These are phyloP conservation scores for Verruconis gallopava DNA, from an alignment of 2,329 filamentous ascomycete genomes.

Conservation along the genomic window DNA sequence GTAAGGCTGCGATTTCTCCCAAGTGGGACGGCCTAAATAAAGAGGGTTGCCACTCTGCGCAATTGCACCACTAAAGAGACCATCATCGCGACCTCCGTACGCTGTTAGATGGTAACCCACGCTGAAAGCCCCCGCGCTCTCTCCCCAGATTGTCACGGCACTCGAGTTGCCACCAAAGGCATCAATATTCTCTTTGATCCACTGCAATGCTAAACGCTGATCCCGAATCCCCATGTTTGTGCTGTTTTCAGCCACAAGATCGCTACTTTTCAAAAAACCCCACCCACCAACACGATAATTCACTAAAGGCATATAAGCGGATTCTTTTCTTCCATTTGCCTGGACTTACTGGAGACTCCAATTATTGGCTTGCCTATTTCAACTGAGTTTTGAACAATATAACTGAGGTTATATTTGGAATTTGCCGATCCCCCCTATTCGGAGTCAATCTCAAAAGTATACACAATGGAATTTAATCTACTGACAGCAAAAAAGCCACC, in stretches of 20 bases:
- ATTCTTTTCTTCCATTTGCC: background rate
- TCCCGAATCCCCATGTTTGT: constrained; percentile 61
- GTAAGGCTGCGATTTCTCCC: background rate
- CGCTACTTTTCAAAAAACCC: constrained; percentile 57
- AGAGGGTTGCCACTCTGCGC: constrained; percentile 38
- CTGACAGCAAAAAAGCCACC: constrained; percentile 18
- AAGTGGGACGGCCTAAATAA: background rate
- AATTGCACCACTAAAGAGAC: constrained; percentile 63
- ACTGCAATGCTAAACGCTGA: constrained; percentile 58
- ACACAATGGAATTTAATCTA: no score
- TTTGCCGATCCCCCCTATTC: background rate
- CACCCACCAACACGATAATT: constrained; percentile 69
- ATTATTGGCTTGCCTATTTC: constrained; percentile 50
- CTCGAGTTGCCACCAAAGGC: constrained; percentile 62
- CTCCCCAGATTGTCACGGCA: constrained; percentile 67
- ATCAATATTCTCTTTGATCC: constrained; percentile 65
- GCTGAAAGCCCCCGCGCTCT: constrained; percentile 46
- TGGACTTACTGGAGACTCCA: constrained; percentile 43
- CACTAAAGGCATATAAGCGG: constrained; percentile 25
- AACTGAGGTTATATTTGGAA: constrained; percentile 36
- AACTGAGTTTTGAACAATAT: constrained; percentile 18
- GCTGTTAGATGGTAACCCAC: constrained; percentile 65
- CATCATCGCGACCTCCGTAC: constrained; percentile 53
- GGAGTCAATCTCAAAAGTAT: background rate
- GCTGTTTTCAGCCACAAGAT: constrained; percentile 53